phyloP scores from a whole-genome alignment of 192 early-diverging fungal genomes.

The Dimargaris cristalligena region DNA sequence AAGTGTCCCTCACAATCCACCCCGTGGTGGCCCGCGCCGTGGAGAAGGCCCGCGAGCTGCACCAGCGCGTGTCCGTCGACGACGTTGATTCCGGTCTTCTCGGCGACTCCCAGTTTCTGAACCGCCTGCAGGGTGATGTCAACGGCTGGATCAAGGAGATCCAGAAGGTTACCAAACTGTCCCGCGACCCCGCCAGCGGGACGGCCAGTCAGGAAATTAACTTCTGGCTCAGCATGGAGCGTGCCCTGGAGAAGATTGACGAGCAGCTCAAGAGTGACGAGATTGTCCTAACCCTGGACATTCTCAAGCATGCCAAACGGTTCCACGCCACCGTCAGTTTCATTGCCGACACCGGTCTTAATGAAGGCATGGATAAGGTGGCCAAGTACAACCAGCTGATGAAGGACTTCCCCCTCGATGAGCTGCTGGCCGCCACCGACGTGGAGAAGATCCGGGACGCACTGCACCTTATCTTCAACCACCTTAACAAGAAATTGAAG shows the following conservation, averaged over 20 bases:
- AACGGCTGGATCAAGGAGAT: constrained; percentile 99
- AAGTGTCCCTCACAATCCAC: constrained; percentile 71
- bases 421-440: constrained; percentile 89
- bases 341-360: constrained; percentile 91
- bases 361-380: constrained; percentile 84
- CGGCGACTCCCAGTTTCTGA: constrained; percentile 73
- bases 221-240: constrained; percentile 98
- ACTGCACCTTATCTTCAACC: constrained; percentile 70
- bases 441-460: constrained; percentile 63
- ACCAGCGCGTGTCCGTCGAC: constrained; percentile 51
- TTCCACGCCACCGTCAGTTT: constrained; percentile 97
- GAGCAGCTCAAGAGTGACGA: constrained; percentile 86
- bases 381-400: constrained; percentile 92
- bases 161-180: constrained; percentile 92
- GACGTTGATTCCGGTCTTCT: constrained; percentile 49
- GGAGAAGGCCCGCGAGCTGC: constrained; percentile 46
- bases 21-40: constrained; percentile 57
- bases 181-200: constrained; percentile 78
- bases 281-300: constrained; percentile 78
- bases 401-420: constrained; percentile 97
- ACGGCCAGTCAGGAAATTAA: constrained; percentile 96
- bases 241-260: constrained; percentile 80
- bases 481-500: constrained; percentile 95
- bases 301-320: constrained; percentile 91
- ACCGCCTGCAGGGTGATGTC: constrained; percentile 87